These are phyloP conservation scores for Aspergillus ochraceus DNA, from an alignment of 2,329 filamentous ascomycete genomes.

Conservation along the genomic window DNA sequence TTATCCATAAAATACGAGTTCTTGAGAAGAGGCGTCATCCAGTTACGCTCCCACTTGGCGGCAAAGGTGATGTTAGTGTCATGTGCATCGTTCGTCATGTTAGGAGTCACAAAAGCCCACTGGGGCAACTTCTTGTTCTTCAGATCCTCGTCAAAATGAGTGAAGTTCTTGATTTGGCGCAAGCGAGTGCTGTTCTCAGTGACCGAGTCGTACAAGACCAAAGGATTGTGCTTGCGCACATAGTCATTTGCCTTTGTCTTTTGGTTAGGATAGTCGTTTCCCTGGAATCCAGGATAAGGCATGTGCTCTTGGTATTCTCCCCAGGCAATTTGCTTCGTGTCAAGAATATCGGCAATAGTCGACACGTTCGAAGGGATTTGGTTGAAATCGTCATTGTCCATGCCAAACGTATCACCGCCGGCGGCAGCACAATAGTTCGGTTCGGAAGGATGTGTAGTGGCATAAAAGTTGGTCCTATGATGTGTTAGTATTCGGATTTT, in stretches of 20 bases:
- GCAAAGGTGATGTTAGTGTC: slow-evolving; percentile 70
- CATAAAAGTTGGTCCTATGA: slow-evolving; percentile 53
- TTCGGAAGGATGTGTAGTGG: slow-evolving; percentile 70
- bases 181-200: slow-evolving; percentile 61
- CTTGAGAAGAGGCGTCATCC: slow-evolving; percentile 68
- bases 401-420: slow-evolving; percentile 71
- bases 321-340: slow-evolving; percentile 66
- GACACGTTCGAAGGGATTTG: slow-evolving; percentile 62
- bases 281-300: slow-evolving; percentile 74
- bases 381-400: slow-evolving; percentile 66
- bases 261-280: slow-evolving; percentile 58
- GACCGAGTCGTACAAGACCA: slow-evolving; percentile 65
- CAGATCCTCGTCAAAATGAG: slow-evolving; percentile 67
- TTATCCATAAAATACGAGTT: slow-evolving; percentile 72
- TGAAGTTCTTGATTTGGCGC: slow-evolving; percentile 72
- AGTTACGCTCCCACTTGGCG: slow-evolving; percentile 65
- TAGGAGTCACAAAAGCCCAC: slow-evolving; percentile 57
- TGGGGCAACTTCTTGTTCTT: slow-evolving; percentile 65
- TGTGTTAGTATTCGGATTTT: not conserved
- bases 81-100: slow-evolving; percentile 68
- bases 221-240: slow-evolving; percentile 77
- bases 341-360: slow-evolving; percentile 67
- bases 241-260: slow-evolving; percentile 68
- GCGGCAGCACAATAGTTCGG: slow-evolving; percentile 73
- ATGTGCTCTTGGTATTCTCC: slow-evolving; percentile 75